Base-by-base conservation (phyloP, 169 alveolate species). In the Cystoisospora suis region DNA sequence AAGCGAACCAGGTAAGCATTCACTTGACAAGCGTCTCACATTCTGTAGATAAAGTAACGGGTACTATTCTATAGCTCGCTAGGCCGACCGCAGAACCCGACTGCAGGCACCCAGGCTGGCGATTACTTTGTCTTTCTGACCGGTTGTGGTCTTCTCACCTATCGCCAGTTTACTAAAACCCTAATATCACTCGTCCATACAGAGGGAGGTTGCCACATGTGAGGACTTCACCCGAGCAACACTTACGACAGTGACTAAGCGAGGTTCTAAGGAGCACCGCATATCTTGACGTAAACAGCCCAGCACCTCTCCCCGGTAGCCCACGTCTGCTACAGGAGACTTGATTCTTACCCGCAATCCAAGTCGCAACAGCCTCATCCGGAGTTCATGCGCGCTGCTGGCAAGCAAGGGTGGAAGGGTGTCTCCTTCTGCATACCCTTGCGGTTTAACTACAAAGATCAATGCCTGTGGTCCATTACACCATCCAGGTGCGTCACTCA, bases 401-500 rank as follows among this genome's bases (percentile, higher is more conserved):
- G 46, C 83, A 38, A 72, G 83, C 42, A 40, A 34, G 36, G 44
- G 20, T n/a, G 75, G 75, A 15, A 61, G 75, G 34, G 29, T 6
- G 42, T 49, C 42, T 61, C 83, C 36, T 34, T 38, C 83, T 53
- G 53, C 12, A 38, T 15, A 23, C 65, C 65, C 29, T 23, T 38
- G 83, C 49, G 53, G 56, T 17, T 38, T n/a, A 4, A 72, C 83
- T 34, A 72, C 83, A 38, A 46, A 72, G 56, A 72, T 2, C 23
- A 72, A 56, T 7, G 20, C 83, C 2, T 27, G 58, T 17, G 83
- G 83, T 20, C 23, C 32, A 38, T 72, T 72, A 29, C 42, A 15
- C 83, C 83, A 72, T 27, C 23, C 32, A 29, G 83, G 83, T 12
- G 83, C 83, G 56, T 38, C 83, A 29, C 23, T n/a, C 42, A 72